These are phyloP conservation scores for Pseudocercospora ulei DNA, from an alignment of 2,329 filamentous ascomycete species.

Conservation along the genomic window DNA sequence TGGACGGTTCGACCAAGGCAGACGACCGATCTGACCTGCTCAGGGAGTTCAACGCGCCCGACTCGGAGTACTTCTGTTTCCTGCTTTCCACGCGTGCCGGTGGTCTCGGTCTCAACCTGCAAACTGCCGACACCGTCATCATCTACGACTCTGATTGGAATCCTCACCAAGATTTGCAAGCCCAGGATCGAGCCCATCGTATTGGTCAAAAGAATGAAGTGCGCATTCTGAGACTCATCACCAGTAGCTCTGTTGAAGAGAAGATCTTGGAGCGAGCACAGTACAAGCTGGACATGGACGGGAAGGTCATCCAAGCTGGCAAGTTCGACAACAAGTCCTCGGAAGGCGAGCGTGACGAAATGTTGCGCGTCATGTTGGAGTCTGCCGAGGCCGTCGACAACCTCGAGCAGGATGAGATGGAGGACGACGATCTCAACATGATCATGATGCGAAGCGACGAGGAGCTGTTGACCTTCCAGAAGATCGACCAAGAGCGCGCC, in stretches of 20 bases:
- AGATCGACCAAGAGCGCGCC: constrained; percentile 66
- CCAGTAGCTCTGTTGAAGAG: constrained; percentile 93
- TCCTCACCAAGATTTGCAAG: constrained; percentile 96
- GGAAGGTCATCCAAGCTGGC: constrained; percentile 98
- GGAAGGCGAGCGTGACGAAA: constrained; percentile 93
- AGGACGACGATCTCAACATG: constrained; percentile 92
- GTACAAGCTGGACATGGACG: constrained; percentile 98
- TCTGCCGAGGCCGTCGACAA: constrained; percentile 58
- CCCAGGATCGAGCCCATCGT: constrained; percentile 98
- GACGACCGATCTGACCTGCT: constrained; percentile 91
- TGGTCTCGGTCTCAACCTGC: constrained; percentile 92
- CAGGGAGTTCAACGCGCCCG: constrained; percentile 75
- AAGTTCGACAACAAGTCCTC: constrained; percentile 99
- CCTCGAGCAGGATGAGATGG: constrained; percentile 92
- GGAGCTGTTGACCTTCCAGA: constrained; percentile 68
- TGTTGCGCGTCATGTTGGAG: constrained; percentile 87
- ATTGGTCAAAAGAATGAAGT: constrained; percentile 99
- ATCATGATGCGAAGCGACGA: constrained; percentile 81
- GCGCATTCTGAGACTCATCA: constrained; percentile 88
- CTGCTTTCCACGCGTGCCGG: constrained; percentile 95
- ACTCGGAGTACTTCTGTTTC: constrained; percentile 95
- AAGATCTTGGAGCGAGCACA: constrained; percentile 95
- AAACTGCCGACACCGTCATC: constrained; percentile 97
- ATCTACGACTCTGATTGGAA: constrained; percentile 99
- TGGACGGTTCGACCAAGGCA: constrained; percentile 94